Evolutionary conservation across 192 early-diverging fungal genomes (phyloP), one percentile per base, ranked within the genome.

Genomic region (Paraglomus occultum): DNA sequence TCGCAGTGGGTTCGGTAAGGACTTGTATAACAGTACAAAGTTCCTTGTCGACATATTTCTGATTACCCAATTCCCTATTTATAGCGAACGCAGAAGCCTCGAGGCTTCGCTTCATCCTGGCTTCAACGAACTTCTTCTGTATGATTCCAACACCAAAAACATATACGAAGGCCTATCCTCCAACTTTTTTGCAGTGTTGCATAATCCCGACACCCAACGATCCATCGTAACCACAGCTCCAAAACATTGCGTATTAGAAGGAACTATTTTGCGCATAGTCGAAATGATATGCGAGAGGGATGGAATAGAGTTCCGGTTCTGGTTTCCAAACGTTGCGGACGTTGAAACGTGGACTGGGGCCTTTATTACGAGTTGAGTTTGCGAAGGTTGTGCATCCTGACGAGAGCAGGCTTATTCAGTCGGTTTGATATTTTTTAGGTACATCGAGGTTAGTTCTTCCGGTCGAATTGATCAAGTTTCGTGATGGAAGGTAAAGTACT

Each of bases 121-220:
- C 38, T 76, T 85, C 3, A 79, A 87, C 50, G 89, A 91, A 68
- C 80, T 88, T 6, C 64, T 91, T 4, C 73, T 91, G 49, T 58
- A 73, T 2, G 87, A 91, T 70, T 38, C 77, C n/a, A 17, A 73
- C 7, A 79, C 77, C 1, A 78, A 79, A 0, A 80, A 87, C 51
- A 39, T 91, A 14, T 89, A 88, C 68, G 89, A 91, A 63, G 90
- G 90, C 2, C 71, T 90, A 42, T 78, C 84, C 4, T 90, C 88
- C 39, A 91, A 91, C 65, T 90, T 91, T 71, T 86, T 82, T 66
- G 84, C 75, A 6, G 62, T 88, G 4, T 47, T 74, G 15, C 15
- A 54, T 5, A 75, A 83, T 17, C 64, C 82, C 7, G 71, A 69
- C 5, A 68, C 46, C 17, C 71, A 66, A 6, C 65, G 71, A 3